Evolutionary conservation across 2,329 filamentous ascomycete species (phyloP), one percentile per base, ranked within the genome.

Genomic region (Neoarthrinium moseri): DNA sequence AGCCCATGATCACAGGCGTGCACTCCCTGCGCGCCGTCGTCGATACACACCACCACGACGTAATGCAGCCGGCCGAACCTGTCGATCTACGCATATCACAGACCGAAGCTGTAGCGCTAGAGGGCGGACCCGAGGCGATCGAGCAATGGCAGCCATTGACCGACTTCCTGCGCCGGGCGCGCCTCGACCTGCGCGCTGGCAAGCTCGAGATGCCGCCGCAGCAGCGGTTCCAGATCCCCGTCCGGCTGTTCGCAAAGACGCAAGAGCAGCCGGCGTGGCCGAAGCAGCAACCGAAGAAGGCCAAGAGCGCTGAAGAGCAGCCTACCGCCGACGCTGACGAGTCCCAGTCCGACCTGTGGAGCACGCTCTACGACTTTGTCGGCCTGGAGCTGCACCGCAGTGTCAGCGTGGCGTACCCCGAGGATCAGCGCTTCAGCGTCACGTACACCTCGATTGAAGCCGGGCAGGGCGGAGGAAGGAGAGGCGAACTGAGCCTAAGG

Each of bases 341-440:
- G 34, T 37, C 13, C 38, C 37, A 4, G 17, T 20, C 5, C 30
- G 22, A 17, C 24, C 10, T 34, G 29, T 6, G 23, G 17, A 53
- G 22, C 48, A 69, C 54, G 45, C 48, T 55, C 11, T 74, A 74
- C 61, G 50, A 68, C 13, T 79, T 81, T 57, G 66, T 68, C 38
- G 76, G 77, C 6, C 65, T 80, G 2, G 77, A 83, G 54, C 65
- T 81, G 30, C 75, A 73, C 36, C 74, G 75, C 47, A 61, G 65
- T 20, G 60, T 74, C 37, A 63, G 72, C 8, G 61, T 71, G 30
- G 57, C 67, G 2, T 74, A 71, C 58, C 32, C 41, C 20, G 30
- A 26, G 15, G 32, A 44, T 24, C 50, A 64, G 6, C 69, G 66
- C 34, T 71, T 75, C 60, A 71, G 58, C 10, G 61, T 83, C 7